Percentiles rank a stretch among this genome's conserved stretches.
Conservation (phyloP, 805 yeast genomes). For the Candida broadrunensis region DNA sequence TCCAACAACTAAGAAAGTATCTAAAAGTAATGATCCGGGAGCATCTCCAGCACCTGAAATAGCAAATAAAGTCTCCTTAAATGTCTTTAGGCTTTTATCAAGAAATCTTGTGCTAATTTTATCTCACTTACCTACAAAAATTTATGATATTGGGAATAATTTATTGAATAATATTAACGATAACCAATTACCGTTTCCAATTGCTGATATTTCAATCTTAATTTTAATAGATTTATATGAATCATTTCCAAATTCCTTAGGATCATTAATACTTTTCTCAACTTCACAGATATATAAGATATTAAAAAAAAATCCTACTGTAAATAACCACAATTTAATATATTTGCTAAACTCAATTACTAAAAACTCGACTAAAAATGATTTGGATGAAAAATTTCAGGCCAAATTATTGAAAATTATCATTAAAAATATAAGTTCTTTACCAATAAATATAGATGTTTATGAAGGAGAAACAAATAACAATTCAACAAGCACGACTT, state of each 20-base stretch:
- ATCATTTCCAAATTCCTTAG: slow-evolving; percentile 31
- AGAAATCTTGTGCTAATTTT: slow-evolving; percentile 24
- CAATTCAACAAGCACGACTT: slow-evolving; percentile 18
- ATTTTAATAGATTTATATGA: slow-evolving; percentile 38
- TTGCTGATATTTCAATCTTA: slow-evolving; percentile 23
- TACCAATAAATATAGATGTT: slow-evolving; percentile 15
- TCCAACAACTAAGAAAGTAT: slow-evolving; percentile 5
- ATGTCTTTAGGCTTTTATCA: slow-evolving; percentile 26
- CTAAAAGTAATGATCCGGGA: slow-evolving; percentile 6
- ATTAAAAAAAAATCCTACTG: slow-evolving; percentile 30
- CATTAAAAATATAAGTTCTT: slow-evolving; percentile 22
- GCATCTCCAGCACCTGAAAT: neutral
- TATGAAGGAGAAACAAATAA: slow-evolving; percentile 9
- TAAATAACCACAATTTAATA: slow-evolving; percentile 20
- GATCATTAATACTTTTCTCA: slow-evolving; percentile 33
- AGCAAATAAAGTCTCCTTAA: slow-evolving; percentile 7
- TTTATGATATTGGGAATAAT: slow-evolving; percentile 36
- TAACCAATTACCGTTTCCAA: slow-evolving; percentile 11
- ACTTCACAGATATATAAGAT: slow-evolving; percentile 36
- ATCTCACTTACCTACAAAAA: slow-evolving; percentile 28
- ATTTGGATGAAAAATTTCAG: slow-evolving; percentile 39
- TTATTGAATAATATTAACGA: slow-evolving; percentile 23
- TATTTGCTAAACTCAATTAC: slow-evolving; percentile 29
- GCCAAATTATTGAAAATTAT: slow-evolving; percentile 32
- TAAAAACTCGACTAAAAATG: slow-evolving; percentile 33